phyloP scores from a whole-genome alignment of 2,329 filamentous ascomycete genomes.

The Fusarium sp. region DNA sequence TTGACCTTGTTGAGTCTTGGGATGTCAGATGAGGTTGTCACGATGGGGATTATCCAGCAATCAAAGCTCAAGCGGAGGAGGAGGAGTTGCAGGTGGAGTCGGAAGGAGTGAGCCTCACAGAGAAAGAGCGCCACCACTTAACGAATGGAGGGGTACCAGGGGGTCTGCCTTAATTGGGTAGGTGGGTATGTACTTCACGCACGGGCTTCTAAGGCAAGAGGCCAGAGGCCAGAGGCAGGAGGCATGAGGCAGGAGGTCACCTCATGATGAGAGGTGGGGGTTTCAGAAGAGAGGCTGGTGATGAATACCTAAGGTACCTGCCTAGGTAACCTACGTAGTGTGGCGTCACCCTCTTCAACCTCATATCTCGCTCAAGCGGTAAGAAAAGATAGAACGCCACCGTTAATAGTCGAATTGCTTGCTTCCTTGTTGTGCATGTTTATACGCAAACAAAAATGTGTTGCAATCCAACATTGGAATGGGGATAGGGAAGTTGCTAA shows the following conservation, averaged over 20 bases:
- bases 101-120: conserved; percentile 39
- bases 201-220: background rate
- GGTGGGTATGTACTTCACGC: background rate
- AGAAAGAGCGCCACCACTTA: conserved; percentile 30
- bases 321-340: background rate
- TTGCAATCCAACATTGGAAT: background rate
- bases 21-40: conserved; percentile 25
- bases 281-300: conserved; percentile 7
- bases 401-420: background rate
- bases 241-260: background rate
- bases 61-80: conserved; percentile 23
- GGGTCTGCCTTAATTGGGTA: background rate
- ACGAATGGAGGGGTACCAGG: background rate
- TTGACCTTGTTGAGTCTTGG: conserved; percentile 7
- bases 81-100: background rate
- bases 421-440: background rate
- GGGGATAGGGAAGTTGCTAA: background rate
- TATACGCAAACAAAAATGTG: background rate
- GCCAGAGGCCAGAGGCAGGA: background rate
- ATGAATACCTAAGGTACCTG: background rate
- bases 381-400: background rate
- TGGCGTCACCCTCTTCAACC: conserved; percentile 2
- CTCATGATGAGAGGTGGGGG: conserved; percentile 22
- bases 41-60: conserved; percentile 22
- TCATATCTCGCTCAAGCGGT: background rate